Evolutionary conservation across 2,329 filamentous ascomycete species (phyloP).

Genomic region (Fusarium subglutinans): DNA sequence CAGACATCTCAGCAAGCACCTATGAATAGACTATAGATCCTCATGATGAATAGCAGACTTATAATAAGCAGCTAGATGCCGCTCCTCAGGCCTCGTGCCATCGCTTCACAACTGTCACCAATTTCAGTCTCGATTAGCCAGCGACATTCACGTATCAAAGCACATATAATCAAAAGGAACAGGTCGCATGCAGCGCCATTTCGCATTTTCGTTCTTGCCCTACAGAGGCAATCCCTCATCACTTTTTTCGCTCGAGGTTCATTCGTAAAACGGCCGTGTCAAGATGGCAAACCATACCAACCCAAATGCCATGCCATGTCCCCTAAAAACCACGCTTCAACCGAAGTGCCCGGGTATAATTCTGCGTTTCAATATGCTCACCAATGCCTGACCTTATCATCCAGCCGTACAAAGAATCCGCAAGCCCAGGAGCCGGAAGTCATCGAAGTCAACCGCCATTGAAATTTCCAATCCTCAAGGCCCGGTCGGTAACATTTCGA

Average conservation of each 20-base stretch:
- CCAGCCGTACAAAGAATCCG: conserved; percentile 42
- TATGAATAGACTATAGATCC: neutral
- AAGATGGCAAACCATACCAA: conserved; percentile 36
- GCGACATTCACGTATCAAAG: neutral
- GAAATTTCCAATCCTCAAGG: conserved; percentile 18
- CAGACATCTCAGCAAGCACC: neutral
- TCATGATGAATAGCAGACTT: neutral
- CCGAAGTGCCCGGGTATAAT: conserved; percentile 44
- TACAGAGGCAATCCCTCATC: conserved; percentile 15
- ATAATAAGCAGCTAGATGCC: conserved; percentile 3
- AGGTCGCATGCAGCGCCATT: conserved; percentile 29
- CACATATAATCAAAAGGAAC: neutral
- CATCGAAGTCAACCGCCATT: conserved; percentile 35
- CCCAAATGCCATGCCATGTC: conserved; percentile 30
- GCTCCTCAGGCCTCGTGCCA: neutral
- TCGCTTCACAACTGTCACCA: neutral
- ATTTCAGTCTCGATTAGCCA: neutral
- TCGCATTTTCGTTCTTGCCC: conserved; percentile 17
- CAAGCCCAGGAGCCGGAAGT: conserved; percentile 38
- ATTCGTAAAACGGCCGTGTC: conserved; percentile 44
- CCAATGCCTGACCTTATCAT: conserved; percentile 40
- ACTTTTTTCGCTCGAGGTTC: conserved; percentile 34
- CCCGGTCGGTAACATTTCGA: neutral
- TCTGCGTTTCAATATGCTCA: conserved; percentile 43
- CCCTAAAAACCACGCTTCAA: conserved; percentile 37